Base-by-base conservation (phyloP, 495 filamentous ascomycete genomes). In the Acidomyces sp. region DNA sequence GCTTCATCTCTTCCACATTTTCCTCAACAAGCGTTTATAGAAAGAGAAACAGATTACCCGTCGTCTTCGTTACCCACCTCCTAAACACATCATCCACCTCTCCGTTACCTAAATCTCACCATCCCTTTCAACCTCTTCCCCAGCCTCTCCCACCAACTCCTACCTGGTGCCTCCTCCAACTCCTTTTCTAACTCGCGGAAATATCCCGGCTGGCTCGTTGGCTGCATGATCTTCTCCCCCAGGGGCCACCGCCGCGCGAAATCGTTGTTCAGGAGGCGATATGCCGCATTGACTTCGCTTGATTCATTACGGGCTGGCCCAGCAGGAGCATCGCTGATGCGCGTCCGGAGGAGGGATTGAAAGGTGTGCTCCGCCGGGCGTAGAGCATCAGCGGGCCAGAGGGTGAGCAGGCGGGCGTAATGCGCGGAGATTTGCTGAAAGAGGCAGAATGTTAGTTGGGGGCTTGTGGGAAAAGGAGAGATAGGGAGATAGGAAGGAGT, bases 321-420 rank as follows among this genome's bases (percentile, higher is more conserved):
- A 5, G 44, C 19, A 2, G 25, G 45, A 17, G 47, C 30, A n/a
- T 57, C 51, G 13, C 71, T 63, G 34, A 85, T 65, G 35, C 78
- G 73, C 39, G 67, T 64, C 46, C 70, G 68, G 29, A 94, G 68
- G 38, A 76, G 70, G 44, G 73, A 61, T 46, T 85, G 80, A 54
- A 93, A 73, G 42, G 82, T 77, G 20, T 33, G 48, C 53, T 78
- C 68, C 37, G 78, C 72, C 7, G 86, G 86, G 2, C 86, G 83
- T 39, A 93, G 72, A 29, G 60, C 54, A 55, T 92, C 83, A 45
- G 67, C 65, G 34, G 86, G 86, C 85, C 85, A 93, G 51, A 72
- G 75, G 48, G 69, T 63, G 39, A 92, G 63, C 44, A 80, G 76
- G 61, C 70, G 75, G 41, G 75, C 65, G 66, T 75, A 75, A 55